These are phyloP conservation scores for Paramecium tetraurelia DNA, from an alignment of 73 alveolate species.

Conservation along the genomic window DNA sequence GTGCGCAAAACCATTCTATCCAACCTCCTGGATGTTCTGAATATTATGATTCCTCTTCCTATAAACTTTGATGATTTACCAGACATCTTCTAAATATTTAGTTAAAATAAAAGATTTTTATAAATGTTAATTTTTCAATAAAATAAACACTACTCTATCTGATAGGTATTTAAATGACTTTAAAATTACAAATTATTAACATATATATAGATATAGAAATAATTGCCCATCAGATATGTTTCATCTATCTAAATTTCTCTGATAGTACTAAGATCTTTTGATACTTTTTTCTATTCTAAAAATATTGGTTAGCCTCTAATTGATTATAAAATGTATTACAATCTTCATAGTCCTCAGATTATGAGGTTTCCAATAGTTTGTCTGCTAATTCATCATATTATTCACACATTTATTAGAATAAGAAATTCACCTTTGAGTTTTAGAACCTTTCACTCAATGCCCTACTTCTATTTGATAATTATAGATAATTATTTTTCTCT, in stretches of 20 bases:
- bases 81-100: conserved; percentile 1
- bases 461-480: not conserved
- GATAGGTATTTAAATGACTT: conserved; percentile 46
- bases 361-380: not conserved
- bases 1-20: conserved; percentile 92
- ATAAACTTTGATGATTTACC: not conserved
- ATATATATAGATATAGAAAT: not conserved
- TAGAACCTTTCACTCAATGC: not conserved
- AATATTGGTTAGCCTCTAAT: not conserved
- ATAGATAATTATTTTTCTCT: not conserved
- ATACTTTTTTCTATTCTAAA: not conserved
- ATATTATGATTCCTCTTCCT: conserved; percentile 44
- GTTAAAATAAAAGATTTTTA: not conserved
- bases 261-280: not conserved
- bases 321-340: not conserved
- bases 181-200: conserved; percentile 53
- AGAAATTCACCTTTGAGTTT: not conserved
- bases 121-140: not conserved
- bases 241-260: not conserved
- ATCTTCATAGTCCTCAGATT: not conserved
- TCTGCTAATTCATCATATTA: not conserved
- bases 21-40: conserved; percentile 71
- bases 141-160: not conserved
- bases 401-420: not conserved
- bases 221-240: not conserved